Evolutionary conservation across 192 early-diverging fungal genomes (phyloP).

Genomic region (Powellomyces hirtus): DNA sequence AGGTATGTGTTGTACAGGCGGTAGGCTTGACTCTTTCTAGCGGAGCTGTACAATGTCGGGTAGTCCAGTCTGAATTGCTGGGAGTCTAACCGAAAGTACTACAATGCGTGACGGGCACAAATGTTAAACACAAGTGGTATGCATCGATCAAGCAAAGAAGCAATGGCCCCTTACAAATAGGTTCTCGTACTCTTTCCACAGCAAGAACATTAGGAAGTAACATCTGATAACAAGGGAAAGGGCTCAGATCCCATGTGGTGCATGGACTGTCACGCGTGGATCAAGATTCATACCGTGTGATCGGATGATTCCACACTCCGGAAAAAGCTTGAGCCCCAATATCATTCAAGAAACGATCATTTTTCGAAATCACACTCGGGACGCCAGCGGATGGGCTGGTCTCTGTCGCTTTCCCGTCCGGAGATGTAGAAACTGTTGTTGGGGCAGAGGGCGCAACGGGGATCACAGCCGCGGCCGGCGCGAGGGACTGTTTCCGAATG

Average conservation of each 20-base stretch:
- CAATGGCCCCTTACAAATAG: constrained; percentile 31
- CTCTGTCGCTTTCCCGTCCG: neutral
- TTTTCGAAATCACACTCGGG: neutral
- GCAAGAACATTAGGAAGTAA: constrained; percentile 52
- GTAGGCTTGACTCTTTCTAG: constrained; percentile 28
- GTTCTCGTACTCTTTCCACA: constrained; percentile 33
- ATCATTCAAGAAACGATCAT: constrained; percentile 34
- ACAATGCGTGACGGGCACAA: neutral
- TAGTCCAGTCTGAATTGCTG: constrained; percentile 37
- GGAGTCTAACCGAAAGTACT: constrained; percentile 46
- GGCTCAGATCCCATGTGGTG: too few species aligned
- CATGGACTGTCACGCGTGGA: too few species aligned
- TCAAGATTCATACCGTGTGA: constrained; percentile 37
- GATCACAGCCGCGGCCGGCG: neutral
- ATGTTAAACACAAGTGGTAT: neutral
- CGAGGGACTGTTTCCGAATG: constrained; percentile 7
- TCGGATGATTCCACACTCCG: constrained; percentile 48
- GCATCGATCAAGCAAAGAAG: too few species aligned
- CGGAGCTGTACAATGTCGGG: constrained; percentile 22
- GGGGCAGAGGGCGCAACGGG: neutral
- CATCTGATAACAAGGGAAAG: constrained; percentile 23
- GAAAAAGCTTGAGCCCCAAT: constrained; percentile 38
- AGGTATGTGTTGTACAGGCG: constrained; percentile 45
- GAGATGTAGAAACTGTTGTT: neutral
- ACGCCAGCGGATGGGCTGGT: neutral